These are phyloP conservation scores for Jackrogersella multiformis DNA, from an alignment of 495 filamentous ascomycete species.

Conservation along the genomic window DNA sequence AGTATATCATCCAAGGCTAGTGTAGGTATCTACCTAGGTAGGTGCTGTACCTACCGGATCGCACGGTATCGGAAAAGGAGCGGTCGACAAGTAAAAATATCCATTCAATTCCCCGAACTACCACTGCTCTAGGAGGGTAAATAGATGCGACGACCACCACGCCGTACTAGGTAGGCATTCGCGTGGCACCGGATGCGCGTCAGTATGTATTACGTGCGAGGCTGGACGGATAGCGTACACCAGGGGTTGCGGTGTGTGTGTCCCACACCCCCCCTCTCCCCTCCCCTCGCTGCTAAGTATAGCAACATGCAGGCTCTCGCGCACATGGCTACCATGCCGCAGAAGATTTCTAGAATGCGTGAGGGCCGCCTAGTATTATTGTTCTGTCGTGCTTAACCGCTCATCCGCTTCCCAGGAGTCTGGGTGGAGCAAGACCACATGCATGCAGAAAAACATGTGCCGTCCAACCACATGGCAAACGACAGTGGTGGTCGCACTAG, in stretches of 20 bases:
- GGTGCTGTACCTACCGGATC: no score
- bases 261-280: not conserved
- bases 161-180: not conserved
- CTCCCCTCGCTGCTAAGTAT: constrained; percentile 33
- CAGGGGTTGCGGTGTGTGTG: not conserved
- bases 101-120: no score
- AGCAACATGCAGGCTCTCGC: constrained; percentile 35
- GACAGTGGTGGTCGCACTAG: not conserved
- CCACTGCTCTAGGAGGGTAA: no score
- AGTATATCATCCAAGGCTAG: no score
- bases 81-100: no score
- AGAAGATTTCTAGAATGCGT: constrained; percentile 43
- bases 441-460: constrained; percentile 22
- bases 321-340: constrained; percentile 31
- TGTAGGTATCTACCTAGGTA: no score
- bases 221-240: constrained; percentile 17
- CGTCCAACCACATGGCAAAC: constrained; percentile 18
- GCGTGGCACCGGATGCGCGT: constrained; percentile 14
- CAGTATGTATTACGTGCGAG: constrained; percentile 29
- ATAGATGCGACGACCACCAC: not conserved
- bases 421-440: constrained; percentile 20
- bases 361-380: constrained; percentile 3
- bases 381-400: constrained; percentile 15
- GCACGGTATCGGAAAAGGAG: no score
- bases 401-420: constrained; percentile 16